Evolutionary conservation across 2,329 filamentous ascomycete species (phyloP).

Genomic region (Huntiella decipiens): DNA sequence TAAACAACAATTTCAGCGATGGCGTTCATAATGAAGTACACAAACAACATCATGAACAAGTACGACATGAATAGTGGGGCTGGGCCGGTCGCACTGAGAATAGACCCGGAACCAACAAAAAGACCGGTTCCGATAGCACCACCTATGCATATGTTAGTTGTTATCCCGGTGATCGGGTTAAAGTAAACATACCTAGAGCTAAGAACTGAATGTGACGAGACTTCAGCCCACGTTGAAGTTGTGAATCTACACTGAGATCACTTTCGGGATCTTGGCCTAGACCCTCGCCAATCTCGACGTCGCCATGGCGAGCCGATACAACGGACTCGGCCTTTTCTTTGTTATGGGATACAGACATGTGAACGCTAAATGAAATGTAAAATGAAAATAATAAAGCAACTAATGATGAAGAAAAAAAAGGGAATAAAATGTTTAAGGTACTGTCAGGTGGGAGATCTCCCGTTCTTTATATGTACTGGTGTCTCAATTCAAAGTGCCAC

Average conservation of each 20-base stretch:
- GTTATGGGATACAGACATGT: neutral
- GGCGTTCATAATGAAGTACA: slow-evolving; percentile 35
- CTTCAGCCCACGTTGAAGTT: slow-evolving; percentile 37
- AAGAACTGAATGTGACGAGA: slow-evolving; percentile 42
- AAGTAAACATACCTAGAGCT: slow-evolving; percentile 25
- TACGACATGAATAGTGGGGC: slow-evolving; percentile 55
- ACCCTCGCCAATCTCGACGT: slow-evolving; percentile 3
- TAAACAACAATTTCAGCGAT: slow-evolving; percentile 37
- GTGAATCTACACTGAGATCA: slow-evolving; percentile 17
- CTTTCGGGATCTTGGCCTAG: slow-evolving; percentile 11
- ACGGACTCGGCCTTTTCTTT: neutral
- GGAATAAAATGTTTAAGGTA: too few species aligned
- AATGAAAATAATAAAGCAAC: neutral
- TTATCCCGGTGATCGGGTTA: neutral
- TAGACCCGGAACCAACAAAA: slow-evolving; percentile 41
- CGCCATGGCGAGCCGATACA: neutral
- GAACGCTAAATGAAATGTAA: neutral
- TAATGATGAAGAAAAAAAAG: neutral
- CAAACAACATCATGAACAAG: slow-evolving; percentile 32
- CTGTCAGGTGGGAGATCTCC: too few species aligned
- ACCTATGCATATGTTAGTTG: slow-evolving; percentile 12
- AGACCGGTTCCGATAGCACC: slow-evolving; percentile 45
- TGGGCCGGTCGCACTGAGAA: slow-evolving; percentile 36
- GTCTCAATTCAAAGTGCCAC: too few species aligned
- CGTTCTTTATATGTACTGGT: too few species aligned